phyloP scores from a whole-genome alignment of 805 yeast genomes.

The Yarrowia alimentaria region DNA sequence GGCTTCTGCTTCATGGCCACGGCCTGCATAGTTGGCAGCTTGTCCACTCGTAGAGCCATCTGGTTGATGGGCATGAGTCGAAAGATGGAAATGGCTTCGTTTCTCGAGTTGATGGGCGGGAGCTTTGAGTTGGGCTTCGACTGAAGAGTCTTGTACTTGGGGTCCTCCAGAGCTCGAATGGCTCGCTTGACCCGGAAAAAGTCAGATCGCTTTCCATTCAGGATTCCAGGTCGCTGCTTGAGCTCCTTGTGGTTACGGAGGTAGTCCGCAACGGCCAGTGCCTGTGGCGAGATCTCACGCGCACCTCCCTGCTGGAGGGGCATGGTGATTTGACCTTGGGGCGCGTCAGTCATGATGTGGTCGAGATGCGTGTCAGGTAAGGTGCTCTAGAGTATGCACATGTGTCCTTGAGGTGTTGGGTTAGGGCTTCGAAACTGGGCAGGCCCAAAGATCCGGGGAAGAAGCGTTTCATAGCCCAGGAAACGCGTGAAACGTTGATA shows the following conservation, averaged over 20 bases:
- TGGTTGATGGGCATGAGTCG: constrained; percentile 68
- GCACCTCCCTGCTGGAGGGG: constrained; percentile 22
- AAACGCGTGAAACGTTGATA: too few relatives aligned
- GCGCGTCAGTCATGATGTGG: constrained; percentile 20
- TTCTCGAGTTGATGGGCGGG: constrained; percentile 52
- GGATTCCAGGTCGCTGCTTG: constrained; percentile 79
- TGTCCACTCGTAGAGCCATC: constrained; percentile 71
- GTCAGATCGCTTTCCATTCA: constrained; percentile 67
- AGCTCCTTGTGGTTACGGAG: constrained; percentile 63
- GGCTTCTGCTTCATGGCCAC: constrained; percentile 72
- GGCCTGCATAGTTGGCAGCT: constrained; percentile 57
- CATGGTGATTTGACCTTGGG: constrained; percentile 27
- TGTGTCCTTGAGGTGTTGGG: too few relatives aligned
- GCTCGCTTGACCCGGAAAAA: constrained; percentile 85
- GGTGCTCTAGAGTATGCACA: constrained; percentile 9
- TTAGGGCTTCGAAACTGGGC: too few relatives aligned
- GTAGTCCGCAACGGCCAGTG: constrained; percentile 67
- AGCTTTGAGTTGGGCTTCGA: constrained; percentile 45
- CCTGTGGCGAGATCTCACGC: constrained; percentile 48
- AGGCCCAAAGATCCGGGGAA: too few relatives aligned
- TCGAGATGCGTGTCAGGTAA: background rate
- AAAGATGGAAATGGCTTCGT: constrained; percentile 61
- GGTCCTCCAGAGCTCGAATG: constrained; percentile 69
- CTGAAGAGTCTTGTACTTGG: constrained; percentile 60
- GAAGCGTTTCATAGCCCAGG: too few relatives aligned